Base-by-base conservation (phyloP, 2,329 filamentous ascomycete species). In the Scedosporium apiospermum region DNA sequence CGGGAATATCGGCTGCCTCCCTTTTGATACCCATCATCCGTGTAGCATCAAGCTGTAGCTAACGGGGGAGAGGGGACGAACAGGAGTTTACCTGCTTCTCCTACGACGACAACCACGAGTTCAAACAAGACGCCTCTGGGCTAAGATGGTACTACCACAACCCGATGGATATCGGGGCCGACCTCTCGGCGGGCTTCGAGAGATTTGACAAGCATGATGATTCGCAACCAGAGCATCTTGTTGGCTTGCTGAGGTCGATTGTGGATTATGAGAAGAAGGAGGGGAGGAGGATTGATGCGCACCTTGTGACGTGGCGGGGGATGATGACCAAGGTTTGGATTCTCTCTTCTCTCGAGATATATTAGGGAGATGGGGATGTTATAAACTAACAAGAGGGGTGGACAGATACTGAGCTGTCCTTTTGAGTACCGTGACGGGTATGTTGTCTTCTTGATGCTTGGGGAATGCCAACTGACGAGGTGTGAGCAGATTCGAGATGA, bases 41-140 rank as follows among this genome's bases (percentile, higher is more conserved):
- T 3, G 53, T n/a, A 12, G 3, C 57, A 9, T 55, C 2, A 14
- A 12, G 10, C 10, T 38, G 34, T 9, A 38, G 34, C 34, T 38
- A 9, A 38, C 34, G 10, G 34, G 34, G 4, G 34, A 38, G 34
- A 38, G 10, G 34, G 10, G 34, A 38, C 34, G 34, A 57, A 6
- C 30, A 93, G 88, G 95, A 99, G 78, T 90, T 99, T 66, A 84
- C 93, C 3, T 91, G 83, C 75, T 99, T 98, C 76, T 98, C 93
- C 7, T 98, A 95, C 75, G 91, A 98, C 72, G 85, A 92, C 55
- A 79, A 92, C 30, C 95, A 93, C 72, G 75, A 84, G 62, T 92
- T 92, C 69, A 87, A 80, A 58, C 83, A 88, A 3, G 91, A 91
- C 66, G 88, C 89, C 65, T 89, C 88, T 3, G 93, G 91, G 1